Evolutionary conservation across 2,329 filamentous ascomycete genomes (phyloP), one percentile per base, ranked within the genome.

Genomic region (Apiospora phragmitis): DNA sequence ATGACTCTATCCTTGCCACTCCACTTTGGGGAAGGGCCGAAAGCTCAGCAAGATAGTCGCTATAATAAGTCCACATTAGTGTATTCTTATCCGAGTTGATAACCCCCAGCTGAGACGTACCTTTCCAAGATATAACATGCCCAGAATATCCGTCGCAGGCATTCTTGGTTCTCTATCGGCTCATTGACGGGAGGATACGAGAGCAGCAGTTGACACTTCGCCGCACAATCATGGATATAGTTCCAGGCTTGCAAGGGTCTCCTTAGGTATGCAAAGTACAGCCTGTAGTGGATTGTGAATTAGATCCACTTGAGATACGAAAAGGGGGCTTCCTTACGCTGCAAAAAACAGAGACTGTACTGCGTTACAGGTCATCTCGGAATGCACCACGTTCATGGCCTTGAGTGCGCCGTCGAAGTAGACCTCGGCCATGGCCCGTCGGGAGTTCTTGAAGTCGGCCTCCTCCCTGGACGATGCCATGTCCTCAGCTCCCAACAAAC

Each of bases 91-190:
- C 24, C 5, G 42, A 67, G 55, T 38, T n/a, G 3, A 16, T 9
- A 26, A 14, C 6, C 21, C 1, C 4, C 0, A 26, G 29, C 12
- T 26, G 67, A 32, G 21, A 24, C 45, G 8, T 49, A 83, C 85
- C 84, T 86, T 75, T 88, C 86, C 0, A 88, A 79, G 14, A 88
- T 85, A 69, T 87, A 88, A 70, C 86, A 87, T 0, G 86, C 84
- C 86, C 86, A 88, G 72, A 88, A 88, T 68, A 87, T 87, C 1
- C 86, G 79, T 18, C 83, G 78, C 0, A 86, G 82, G 3, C 85
- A 83, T 73, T 88, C 85, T 47, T 82, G 78, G 3, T 85, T 83
- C 71, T 86, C 82, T 0, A 75, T 72, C 0, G 77, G 77, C 41
- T 80, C 79, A 11, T 77, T 79, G 3, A 73, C 76, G 0, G 78